A percentile compares a stretch with the other conserved stretches of the same genome.
Conservation (phyloP, 1,284 basidiomycete species). For the Porogramme epimiltina region DNA sequence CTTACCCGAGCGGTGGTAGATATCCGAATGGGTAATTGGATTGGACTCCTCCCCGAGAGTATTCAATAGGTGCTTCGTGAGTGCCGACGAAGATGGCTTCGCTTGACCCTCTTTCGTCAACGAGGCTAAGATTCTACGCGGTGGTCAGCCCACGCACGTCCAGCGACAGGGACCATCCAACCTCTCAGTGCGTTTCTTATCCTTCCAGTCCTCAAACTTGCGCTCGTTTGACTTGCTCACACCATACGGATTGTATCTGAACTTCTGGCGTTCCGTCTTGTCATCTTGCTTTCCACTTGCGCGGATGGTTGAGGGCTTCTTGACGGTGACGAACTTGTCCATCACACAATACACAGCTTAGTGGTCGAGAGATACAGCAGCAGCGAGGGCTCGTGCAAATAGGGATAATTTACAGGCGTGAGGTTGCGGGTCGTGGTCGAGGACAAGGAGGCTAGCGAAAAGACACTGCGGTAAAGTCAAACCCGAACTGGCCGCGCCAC, state of each 20-base stretch:
- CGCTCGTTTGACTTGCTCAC: slow-evolving; percentile 25
- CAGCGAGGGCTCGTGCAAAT: background rate
- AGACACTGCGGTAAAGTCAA: background rate
- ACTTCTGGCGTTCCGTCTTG: slow-evolving; percentile 24
- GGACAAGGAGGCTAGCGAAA: background rate
- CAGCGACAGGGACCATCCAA: slow-evolving; percentile 5
- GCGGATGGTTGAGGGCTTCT: slow-evolving; percentile 28
- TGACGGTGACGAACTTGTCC: slow-evolving; percentile 44
- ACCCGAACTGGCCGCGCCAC: slow-evolving; percentile 17
- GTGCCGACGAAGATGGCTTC: slow-evolving; percentile 42
- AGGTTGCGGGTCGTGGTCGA: slow-evolving; percentile 2
- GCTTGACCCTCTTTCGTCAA: slow-evolving; percentile 29
- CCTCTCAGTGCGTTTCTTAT: slow-evolving; percentile 34
- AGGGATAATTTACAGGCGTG: slow-evolving; percentile 7
- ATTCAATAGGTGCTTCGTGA: slow-evolving; percentile 58
- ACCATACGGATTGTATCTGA: slow-evolving; percentile 37
- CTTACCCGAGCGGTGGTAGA: slow-evolving; percentile 58
- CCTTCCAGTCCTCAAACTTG: slow-evolving; percentile 31
- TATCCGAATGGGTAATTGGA: slow-evolving; percentile 73
- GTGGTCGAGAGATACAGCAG: slow-evolving; percentile 3
- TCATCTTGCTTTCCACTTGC: slow-evolving; percentile 19
- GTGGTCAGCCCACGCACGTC: background rate
- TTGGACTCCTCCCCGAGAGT: slow-evolving; percentile 62
- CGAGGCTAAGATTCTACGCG: slow-evolving; percentile 35
- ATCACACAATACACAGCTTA: slow-evolving; percentile 27